phyloP scores from a whole-genome alignment of 352 stramenopile species.

The Globisporangium cystogenes region DNA sequence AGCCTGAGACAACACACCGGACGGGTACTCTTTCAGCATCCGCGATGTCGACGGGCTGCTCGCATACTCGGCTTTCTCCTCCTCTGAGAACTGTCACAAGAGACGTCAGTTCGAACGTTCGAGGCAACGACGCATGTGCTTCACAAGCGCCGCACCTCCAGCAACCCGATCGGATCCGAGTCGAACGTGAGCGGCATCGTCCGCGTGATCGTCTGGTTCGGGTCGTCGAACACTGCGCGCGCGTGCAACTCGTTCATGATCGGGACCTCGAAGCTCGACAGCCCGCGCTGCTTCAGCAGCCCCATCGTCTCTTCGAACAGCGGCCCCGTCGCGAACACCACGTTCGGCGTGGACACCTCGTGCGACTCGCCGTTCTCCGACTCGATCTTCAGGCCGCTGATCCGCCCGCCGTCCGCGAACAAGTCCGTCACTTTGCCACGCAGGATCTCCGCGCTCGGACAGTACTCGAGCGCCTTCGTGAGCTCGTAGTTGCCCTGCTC shows the following conservation, averaged over 20 bases:
- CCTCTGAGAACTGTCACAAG: conserved; percentile 35
- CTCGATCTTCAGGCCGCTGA: conserved; percentile 52
- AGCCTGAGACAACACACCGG: conserved; percentile 11
- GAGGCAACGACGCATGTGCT: too few species aligned
- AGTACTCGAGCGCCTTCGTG: conserved; percentile 58
- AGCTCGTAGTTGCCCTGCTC: conserved; percentile 49
- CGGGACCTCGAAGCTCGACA: conserved; percentile 49
- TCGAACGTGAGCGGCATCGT: conserved; percentile 71
- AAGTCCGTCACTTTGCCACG: conserved; percentile 63
- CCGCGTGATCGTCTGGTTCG: conserved; percentile 36
- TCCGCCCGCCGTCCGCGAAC: conserved; percentile 31
- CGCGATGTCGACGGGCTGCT: conserved; percentile 27
- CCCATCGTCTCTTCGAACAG: conserved; percentile 60
- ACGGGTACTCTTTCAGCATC: conserved; percentile 56
- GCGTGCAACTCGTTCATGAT: conserved; percentile 77
- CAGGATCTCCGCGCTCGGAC: conserved; percentile 44
- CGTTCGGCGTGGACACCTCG: conserved; percentile 51
- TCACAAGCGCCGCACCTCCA: conserved; percentile 27
- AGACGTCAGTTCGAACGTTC: too few species aligned
- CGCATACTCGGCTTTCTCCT: conserved; percentile 37
- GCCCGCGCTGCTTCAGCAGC: conserved; percentile 42
- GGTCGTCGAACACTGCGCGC: conserved; percentile 61
- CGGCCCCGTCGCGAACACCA: conserved; percentile 68
- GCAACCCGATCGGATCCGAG: conserved; percentile 56
- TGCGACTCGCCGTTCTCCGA: conserved; percentile 44